Conservation (phyloP, 495 filamentous ascomycete genomes). For the Aspergillus saccharolyticus region DNA sequence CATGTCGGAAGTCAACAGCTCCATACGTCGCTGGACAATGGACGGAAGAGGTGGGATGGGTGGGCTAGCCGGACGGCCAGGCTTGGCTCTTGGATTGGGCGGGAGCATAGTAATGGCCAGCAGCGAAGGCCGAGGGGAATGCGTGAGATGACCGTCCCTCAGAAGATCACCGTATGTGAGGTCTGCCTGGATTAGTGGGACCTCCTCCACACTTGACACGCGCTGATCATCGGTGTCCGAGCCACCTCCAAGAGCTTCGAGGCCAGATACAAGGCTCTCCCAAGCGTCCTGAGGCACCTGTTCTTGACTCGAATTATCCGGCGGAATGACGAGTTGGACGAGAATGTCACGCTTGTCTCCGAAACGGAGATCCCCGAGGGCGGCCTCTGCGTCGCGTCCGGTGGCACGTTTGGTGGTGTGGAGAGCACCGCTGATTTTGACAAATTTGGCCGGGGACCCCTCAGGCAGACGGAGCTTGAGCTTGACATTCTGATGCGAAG, state of each 20-base stretch:
- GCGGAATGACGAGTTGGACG: conserved; percentile 88
- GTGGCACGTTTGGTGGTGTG: conserved; percentile 98
- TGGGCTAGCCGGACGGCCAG: conserved; percentile 59
- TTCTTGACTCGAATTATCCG: conserved; percentile 82
- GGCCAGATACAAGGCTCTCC: conserved; percentile 92
- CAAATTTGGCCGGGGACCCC: conserved; percentile 94
- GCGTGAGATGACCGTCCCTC: conserved; percentile 81
- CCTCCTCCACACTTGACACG: conserved; percentile 82
- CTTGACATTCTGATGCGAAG: conserved; percentile 98
- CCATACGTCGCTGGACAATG: conserved; percentile 96
- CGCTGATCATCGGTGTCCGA: conserved; percentile 83
- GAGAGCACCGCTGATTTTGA: conserved; percentile 95
- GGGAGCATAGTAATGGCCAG: conserved; percentile 99
- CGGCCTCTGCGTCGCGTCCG: conserved; percentile 89
- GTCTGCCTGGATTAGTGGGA: conserved; percentile 93
- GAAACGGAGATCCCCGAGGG: conserved; percentile 88
- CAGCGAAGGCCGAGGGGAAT: conserved; percentile 82
- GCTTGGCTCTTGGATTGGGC: conserved; percentile 54
- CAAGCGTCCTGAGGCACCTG: conserved; percentile 87
- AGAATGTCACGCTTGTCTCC: conserved; percentile 97
- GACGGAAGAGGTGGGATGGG: conserved; percentile 94
- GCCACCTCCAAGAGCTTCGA: conserved; percentile 92
- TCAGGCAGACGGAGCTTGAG: conserved; percentile 92
- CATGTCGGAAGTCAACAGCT: conserved; percentile 97
- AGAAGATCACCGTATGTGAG: conserved; percentile 91